Conservation (phyloP, 2,329 filamentous ascomycete species). For the Sporothrix humicola region DNA sequence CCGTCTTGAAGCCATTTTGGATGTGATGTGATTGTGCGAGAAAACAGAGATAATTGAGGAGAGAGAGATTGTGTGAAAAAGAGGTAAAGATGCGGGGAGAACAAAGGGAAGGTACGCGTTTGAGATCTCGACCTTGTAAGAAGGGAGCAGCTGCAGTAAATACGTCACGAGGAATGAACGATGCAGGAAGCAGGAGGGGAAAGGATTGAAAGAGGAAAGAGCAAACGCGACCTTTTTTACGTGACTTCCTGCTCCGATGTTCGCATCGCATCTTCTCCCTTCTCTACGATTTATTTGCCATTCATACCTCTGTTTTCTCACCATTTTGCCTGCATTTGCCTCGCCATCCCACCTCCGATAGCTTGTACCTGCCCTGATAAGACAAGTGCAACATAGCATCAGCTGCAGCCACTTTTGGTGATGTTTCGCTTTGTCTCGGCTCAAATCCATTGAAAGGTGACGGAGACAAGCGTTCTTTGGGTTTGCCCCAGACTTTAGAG, state of each 20-base stretch:
- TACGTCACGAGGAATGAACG: constrained; percentile 22
- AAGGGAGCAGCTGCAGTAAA: not conserved
- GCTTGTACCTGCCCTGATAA: constrained; percentile 31
- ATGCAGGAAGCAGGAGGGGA: not conserved
- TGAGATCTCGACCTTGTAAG: not conserved
- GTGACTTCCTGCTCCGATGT: constrained; percentile 27
- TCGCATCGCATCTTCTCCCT: constrained; percentile 21
- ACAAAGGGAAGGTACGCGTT: constrained; percentile 5
- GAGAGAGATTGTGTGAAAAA: not conserved
- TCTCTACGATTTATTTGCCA: not conserved
- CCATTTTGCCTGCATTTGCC: not conserved
- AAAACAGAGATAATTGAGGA: not conserved
- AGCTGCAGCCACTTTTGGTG: constrained; percentile 3
- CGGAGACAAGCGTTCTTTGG: not conserved
- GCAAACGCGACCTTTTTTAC: constrained; percentile 18
- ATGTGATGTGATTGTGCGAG: constrained; percentile 7
- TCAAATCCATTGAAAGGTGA: constrained; percentile 29
- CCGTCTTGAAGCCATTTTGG: constrained; percentile 37
- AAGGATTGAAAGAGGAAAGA: not conserved
- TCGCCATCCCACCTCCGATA: not conserved
- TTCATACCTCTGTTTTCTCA: not conserved
- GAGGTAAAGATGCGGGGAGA: not conserved
- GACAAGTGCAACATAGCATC: not conserved
- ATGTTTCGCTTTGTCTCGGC: constrained; percentile 43
- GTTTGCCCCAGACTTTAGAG: not conserved